Conservation (phyloP, 2,329 filamentous ascomycete species). For the Monilinia polystroma region DNA sequence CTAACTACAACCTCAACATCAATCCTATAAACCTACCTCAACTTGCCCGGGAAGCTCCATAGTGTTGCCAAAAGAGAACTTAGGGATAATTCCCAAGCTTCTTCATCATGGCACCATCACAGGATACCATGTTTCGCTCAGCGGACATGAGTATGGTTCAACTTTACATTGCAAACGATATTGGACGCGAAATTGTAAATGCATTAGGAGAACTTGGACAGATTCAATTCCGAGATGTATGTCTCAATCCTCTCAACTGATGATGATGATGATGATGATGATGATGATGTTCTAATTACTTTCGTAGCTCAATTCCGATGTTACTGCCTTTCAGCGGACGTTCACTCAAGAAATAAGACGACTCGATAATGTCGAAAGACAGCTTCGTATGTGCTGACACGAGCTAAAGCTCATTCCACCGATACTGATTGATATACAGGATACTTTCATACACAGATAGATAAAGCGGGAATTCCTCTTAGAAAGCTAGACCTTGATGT, state of each 20-base stretch:
- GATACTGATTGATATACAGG: constrained; percentile 49
- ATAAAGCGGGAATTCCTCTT: constrained; percentile 83
- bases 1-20: constrained; percentile 18
- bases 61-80: constrained; percentile 28
- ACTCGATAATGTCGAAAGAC: constrained; percentile 96
- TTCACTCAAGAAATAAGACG: constrained; percentile 97
- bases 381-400: constrained; percentile 70
- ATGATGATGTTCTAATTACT: constrained; percentile 29
- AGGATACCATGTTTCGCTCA: constrained; percentile 98
- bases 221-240: constrained; percentile 95
- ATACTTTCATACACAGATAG: constrained; percentile 95
- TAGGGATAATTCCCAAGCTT: constrained; percentile 28
- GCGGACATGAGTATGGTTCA: constrained; percentile 99
- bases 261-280: not conserved
- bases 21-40: constrained; percentile 14
- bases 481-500: constrained; percentile 88
- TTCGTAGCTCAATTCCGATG: constrained; percentile 81
- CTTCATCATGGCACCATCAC: constrained; percentile 57
- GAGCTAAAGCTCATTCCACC: constrained; percentile 14
- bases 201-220: constrained; percentile 93
- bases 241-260: constrained; percentile 17
- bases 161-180: constrained; percentile 99
- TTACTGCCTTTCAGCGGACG: constrained; percentile 92
- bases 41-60: constrained; percentile 25
- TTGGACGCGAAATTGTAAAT: constrained; percentile 95